Conservation (phyloP, 139 green algal species). For the Marvania coccoides region DNA sequence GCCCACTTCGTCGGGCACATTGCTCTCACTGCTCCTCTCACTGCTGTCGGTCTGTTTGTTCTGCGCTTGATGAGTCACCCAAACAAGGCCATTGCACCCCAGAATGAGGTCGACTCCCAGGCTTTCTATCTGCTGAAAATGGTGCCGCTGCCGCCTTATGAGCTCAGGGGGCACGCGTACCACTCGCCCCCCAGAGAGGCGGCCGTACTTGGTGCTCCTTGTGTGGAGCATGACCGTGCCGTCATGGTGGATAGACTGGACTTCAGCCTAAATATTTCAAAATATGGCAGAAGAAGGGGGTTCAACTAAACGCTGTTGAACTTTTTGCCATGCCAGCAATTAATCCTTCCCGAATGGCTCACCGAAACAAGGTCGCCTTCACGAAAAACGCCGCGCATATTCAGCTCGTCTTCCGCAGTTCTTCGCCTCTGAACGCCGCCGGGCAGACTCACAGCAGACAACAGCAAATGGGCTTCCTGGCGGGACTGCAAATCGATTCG, state of each 20-base stretch:
- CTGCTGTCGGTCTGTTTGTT: background rate
- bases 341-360: slow-evolving; percentile 9
- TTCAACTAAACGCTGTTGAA: background rate
- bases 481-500: slow-evolving; percentile 60
- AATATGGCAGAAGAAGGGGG: background rate
- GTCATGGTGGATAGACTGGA: slow-evolving; percentile 70
- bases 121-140: slow-evolving; percentile 60
- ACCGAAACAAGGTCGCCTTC: slow-evolving; percentile 80
- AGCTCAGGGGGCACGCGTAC: slow-evolving; percentile 58
- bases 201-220: slow-evolving; percentile 75
- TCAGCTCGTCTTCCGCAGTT: slow-evolving; percentile 84
- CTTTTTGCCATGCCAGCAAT: background rate
- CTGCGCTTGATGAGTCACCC: slow-evolving; percentile 44
- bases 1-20: background rate
- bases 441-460: slow-evolving; percentile 82
- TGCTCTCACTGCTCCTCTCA: background rate
- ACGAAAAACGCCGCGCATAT: slow-evolving; percentile 73
- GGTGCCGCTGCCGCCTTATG: slow-evolving; percentile 74
- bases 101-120: slow-evolving; percentile 68
- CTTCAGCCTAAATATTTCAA: slow-evolving; percentile 54
- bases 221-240: slow-evolving; percentile 76
- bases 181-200: slow-evolving; percentile 58
- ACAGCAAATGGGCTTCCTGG: slow-evolving; percentile 61
- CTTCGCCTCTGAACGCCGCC: slow-evolving; percentile 68
- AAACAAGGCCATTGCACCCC: slow-evolving; percentile 76